A percentile compares a stretch with the other conserved stretches of the same genome.
Evolutionary conservation across 148 eudicot genomes (phyloP).

Genomic region (Vaccinium macrocarpon): DNA sequence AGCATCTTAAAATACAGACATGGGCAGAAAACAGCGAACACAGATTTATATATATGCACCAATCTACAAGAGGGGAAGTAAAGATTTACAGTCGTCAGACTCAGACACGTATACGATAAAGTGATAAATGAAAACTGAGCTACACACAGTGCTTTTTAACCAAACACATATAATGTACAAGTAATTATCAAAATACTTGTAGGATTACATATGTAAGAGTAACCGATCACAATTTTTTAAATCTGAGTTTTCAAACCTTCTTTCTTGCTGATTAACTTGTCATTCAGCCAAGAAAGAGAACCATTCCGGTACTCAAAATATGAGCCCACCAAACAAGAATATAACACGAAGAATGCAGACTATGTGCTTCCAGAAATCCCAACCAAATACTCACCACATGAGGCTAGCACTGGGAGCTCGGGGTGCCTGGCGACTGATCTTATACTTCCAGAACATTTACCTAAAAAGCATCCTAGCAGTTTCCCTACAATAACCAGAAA

Average conservation of each 20-base stretch:
- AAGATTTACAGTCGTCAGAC: neutral
- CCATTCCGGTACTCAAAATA: neutral
- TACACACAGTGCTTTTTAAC: neutral
- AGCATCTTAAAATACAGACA: neutral
- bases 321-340: neutral
- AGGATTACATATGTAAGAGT: too few relatives aligned
- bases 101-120: neutral
- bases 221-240: neutral
- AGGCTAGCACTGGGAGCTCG: conserved; percentile 80
- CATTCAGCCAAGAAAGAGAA: neutral
- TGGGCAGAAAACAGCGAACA: neutral
- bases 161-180: too few relatives aligned
- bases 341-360: neutral
- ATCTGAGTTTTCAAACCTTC: neutral
- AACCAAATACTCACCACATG: conserved; percentile 65
- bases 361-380: neutral
- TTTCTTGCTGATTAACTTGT: neutral
- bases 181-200: neutral
- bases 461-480: conserved; percentile 78
- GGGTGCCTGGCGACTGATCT: conserved; percentile 88
- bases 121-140: neutral
- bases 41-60: neutral
- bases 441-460: conserved; percentile 96
- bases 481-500: conserved; percentile 52
- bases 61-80: neutral